Conservation (phyloP, 495 filamentous ascomycete species). For the Lepraria neglecta region DNA sequence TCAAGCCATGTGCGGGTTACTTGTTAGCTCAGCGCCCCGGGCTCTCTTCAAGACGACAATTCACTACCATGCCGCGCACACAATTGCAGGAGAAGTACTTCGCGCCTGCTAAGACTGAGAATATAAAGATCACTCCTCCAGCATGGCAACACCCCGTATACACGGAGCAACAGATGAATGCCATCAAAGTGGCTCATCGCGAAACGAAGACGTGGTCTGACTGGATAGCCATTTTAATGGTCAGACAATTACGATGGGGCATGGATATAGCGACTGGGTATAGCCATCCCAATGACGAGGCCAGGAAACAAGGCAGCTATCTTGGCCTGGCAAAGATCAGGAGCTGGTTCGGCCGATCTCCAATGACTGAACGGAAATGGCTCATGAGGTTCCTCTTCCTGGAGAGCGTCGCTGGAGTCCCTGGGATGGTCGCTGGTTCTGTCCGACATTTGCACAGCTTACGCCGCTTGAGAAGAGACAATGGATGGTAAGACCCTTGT, state of each 20-base stretch:
- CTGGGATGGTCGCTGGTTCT: constrained; percentile 96
- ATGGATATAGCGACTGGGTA: constrained; percentile 69
- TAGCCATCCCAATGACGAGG: constrained; percentile 52
- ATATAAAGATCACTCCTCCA: constrained; percentile 29
- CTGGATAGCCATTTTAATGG: constrained; percentile 53
- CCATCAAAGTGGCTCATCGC: constrained; percentile 60
- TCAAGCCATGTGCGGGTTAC: constrained; percentile 17
- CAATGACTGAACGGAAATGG: constrained; percentile 73
- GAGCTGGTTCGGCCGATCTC: constrained; percentile 36
- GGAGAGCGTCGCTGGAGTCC: constrained; percentile 89
- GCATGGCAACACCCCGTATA: constrained; percentile 38
- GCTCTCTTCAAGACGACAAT: constrained; percentile 15
- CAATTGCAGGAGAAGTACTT: constrained; percentile 27
- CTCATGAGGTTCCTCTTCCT: constrained; percentile 83
- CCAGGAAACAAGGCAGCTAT: constrained; percentile 35
- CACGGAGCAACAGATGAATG: constrained; percentile 56
- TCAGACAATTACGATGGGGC: constrained; percentile 58
- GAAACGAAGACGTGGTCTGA: constrained; percentile 62
- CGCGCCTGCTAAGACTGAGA: constrained; percentile 22
- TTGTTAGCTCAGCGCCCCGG: constrained; percentile 2
- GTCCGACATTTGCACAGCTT: constrained; percentile 79
- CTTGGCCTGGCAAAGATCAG: constrained; percentile 37
- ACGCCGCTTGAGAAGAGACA: constrained; percentile 79
- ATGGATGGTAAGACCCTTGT: constrained; percentile 62
- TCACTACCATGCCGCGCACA: constrained; percentile 22